Base-by-base conservation (phyloP, 2,329 filamentous ascomycete species). In the Aspergillus japonicus region DNA sequence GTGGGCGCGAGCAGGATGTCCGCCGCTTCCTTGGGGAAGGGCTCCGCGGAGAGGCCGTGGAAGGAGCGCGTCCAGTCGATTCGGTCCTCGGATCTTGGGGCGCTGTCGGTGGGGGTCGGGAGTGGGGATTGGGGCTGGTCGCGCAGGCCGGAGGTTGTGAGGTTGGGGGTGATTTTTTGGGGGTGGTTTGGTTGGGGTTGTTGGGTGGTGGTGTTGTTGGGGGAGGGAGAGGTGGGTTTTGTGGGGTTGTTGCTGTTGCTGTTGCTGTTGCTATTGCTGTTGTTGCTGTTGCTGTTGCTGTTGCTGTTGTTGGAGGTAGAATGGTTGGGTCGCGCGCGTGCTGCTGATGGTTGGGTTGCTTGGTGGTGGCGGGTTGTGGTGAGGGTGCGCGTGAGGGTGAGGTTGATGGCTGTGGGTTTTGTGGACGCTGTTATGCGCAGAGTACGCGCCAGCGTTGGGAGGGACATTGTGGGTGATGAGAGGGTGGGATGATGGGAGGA, bases 11-110 rank as follows among this genome's bases (percentile, higher is more conserved):
- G 84, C 50, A 97, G 82, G 21, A 91, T 83, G 16, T 86, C 82
- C 10, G 85, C 83, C 56, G 89, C 85, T 75, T 92, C 88, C 50
- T 86, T 79, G 3, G 87, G 81, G 75, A 96, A 96, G 0, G 91
- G 84, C 35, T 81, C 80, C 0, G 83, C 82, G 39, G 88, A 89
- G 19, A 96, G 85, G 12, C 91, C 91, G 75, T 94, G 87, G 80
- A 89, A 96, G 14, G 91, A 96, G 52, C 84, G 87, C 21, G 89
- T 86, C 93, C 93, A 96, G 82, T 96, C 89, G 56, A 90, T 85
- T 50, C 85, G 83, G 3, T 76, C 75, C 47, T 72, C 72, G 12
- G 61, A 57, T 7, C 63, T 5, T 64, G 63, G 31, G 55, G 50
- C 6, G 72, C 65, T 29, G 33, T 35, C 33, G 11, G 4, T 35